Evolutionary conservation across 2,329 filamentous ascomycete genomes (phyloP), one percentile per base, ranked within the genome.

Genomic region (Ophiostoma montium): DNA sequence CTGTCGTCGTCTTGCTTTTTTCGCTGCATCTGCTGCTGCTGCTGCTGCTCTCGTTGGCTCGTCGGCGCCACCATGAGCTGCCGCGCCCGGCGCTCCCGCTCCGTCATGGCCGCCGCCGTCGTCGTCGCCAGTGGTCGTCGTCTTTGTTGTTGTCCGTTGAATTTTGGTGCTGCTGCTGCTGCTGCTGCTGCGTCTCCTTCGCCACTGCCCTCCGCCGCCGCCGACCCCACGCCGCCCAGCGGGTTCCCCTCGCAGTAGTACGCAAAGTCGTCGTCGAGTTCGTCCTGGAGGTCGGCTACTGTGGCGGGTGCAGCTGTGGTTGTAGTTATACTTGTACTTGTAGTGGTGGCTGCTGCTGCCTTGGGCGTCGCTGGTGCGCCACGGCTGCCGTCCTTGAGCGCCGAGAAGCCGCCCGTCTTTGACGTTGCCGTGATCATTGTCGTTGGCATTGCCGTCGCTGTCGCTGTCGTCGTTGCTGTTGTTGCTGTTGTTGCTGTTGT

Each of bases 211-310:
- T 38, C 15, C 23, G 46, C 13, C 3, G 21, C 8, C 1, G 36
- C 12, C 2, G 45, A 32, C 15, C 51, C 51, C 3, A 52, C 51
- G 27, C 51, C 51, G 11, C 48, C 48, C 16, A 52, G 51, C 9
- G 51, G 48, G 32, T 52, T 52, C 36, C 48, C 51, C 10, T 48
- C 39, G 41, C 51, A 48, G 48, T 52, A 50, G 10, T 44, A 43
- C 35, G 42, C 45, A 23, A 52, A 52, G 2, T 35, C 51, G 31
- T 48, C 48, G 32, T 52, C 51, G 31, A 52, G 45, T 21, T 50
- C 48, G 45, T 48, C 48, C 45, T 52, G 48, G 5, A 50, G 48
- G 33, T 52, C 36, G n/a, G 44, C 30, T 35, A 43, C 47, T 23
- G 16, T 19, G 16, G 43, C 16, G 8, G 30, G 7, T 9, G 31